Base-by-base conservation (phyloP, 495 filamentous ascomycete species). In the Podospora pseudopauciseta region DNA sequence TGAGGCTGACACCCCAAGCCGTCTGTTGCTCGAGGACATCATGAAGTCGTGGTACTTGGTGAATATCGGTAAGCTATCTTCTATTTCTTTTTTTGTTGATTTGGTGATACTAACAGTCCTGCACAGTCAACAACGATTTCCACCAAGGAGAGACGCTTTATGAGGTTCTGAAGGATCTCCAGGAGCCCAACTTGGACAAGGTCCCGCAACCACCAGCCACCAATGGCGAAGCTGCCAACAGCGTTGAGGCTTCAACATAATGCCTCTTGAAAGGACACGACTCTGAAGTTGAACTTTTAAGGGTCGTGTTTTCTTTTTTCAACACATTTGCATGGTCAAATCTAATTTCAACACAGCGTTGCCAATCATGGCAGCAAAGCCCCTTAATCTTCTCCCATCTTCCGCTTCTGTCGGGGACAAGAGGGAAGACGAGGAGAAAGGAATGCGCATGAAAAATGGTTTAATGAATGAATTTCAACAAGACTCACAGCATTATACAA, bases 111-210 rank as follows among this genome's bases (percentile, higher is more conserved):
- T 11, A 28, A 49, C 58, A 19, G 7, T 4, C 39, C 9, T 13
- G 7, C 44, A 1, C 74, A 95, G 94, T 99, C 7, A 90, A 99
- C 81, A 99, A 99, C 74, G 93, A 99, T 75, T 99, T 98, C 86
- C 91, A 93, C 77, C 82, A 91, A 66, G 83, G 84, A 16, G 82
- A 87, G 62, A 87, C 86, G 23, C 90, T 99, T 74, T 97, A 96
- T 73, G 83, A 89, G 11, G 80, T 98, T 9, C 95, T 99, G 78
- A 86, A 92, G n/a, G 92, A 87, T 39, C 80, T 99, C 5, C 77
- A 83, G 60, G 86, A 93, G 59, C 80, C 87, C 64, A 85, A 91
- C 68, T 78, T 94, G 53, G 85, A 93, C 64, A 81, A 70, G 63
- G 69, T 73, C 11, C 75, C 68, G 7, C 64, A 68, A 30, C 49